These are phyloP conservation scores for Urostyla sp. DNA, from an alignment of 73 alveolate species.

Conservation along the genomic window DNA sequence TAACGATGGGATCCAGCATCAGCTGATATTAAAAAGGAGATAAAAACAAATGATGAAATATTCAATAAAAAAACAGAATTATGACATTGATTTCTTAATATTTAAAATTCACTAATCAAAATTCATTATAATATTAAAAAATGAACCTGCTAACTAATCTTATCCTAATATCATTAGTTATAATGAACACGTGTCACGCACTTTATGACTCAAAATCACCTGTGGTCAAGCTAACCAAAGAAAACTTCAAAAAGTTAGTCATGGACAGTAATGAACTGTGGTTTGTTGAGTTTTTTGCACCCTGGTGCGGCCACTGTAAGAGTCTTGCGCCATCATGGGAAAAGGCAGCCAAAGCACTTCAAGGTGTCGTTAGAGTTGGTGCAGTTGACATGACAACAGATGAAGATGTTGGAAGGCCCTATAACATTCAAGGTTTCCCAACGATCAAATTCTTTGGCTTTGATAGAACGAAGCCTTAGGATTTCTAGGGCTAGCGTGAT, in stretches of 20 bases:
- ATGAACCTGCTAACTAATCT: too few relatives aligned
- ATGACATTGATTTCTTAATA: too few relatives aligned
- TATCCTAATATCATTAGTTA: neutral
- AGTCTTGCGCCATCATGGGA: slow-evolving; percentile 95
- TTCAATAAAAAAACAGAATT: too few relatives aligned
- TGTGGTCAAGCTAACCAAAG: slow-evolving; percentile 79
- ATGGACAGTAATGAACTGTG: slow-evolving; percentile 85
- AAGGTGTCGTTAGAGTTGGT: slow-evolving; percentile 94
- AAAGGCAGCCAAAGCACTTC: slow-evolving; percentile 92
- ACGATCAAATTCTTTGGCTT: slow-evolving; percentile 94
- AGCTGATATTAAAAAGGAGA: too few relatives aligned
- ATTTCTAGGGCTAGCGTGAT: slow-evolving; percentile 86
- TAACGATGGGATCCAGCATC: too few relatives aligned
- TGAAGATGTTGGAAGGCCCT: slow-evolving; percentile 80
- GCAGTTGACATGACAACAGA: slow-evolving; percentile 93
- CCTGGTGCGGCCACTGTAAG: slow-evolving; percentile 99
- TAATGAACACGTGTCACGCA: slow-evolving; percentile 27
- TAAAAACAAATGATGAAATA: too few relatives aligned
- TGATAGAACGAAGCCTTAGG: slow-evolving; percentile 81
- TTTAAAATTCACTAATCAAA: too few relatives aligned
- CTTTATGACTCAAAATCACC: slow-evolving; percentile 77
- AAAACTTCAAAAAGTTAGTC: slow-evolving; percentile 84
- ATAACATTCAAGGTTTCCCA: slow-evolving; percentile 95
- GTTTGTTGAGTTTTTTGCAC: slow-evolving; percentile 95
- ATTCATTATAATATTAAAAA: too few relatives aligned